Conservation (phyloP, 2,329 filamentous ascomycete genomes). For the Phaeomoniella chlamydospora region DNA sequence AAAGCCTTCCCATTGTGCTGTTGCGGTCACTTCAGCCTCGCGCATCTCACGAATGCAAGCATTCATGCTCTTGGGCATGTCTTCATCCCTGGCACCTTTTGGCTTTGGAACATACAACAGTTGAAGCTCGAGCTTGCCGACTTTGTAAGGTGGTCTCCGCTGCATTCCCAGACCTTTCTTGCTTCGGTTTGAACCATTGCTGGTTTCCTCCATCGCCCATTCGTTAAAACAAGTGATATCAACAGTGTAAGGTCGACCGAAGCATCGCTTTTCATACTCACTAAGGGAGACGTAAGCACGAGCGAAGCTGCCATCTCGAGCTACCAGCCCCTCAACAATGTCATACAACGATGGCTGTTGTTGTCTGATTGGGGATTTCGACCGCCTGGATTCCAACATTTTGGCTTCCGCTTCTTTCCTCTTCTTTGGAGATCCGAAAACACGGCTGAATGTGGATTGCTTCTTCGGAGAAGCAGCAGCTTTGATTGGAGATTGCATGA, state of each 20-base stretch:
- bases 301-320: slow-evolving; percentile 84
- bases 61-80: slow-evolving; percentile 99
- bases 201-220: slow-evolving; percentile 81
- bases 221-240: slow-evolving; percentile 97
- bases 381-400: slow-evolving; percentile 68
- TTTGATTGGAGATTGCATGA: slow-evolving; percentile 17
- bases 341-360: slow-evolving; percentile 13
- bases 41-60: slow-evolving; percentile 86
- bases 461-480: slow-evolving; percentile 48
- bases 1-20: slow-evolving; percentile 58
- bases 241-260: slow-evolving; percentile 72
- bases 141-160: slow-evolving; percentile 78
- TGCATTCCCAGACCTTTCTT: slow-evolving; percentile 69
- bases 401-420: slow-evolving; percentile 84
- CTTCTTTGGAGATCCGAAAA: slow-evolving; percentile 92
- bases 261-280: slow-evolving; percentile 79
- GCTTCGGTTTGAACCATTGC: slow-evolving; percentile 79
- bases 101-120: slow-evolving; percentile 89
- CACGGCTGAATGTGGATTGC: slow-evolving; percentile 75
- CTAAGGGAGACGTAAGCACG: slow-evolving; percentile 87
- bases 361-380: slow-evolving; percentile 15
- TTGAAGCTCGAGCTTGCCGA: slow-evolving; percentile 88
- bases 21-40: slow-evolving; percentile 64
- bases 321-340: slow-evolving; percentile 53
- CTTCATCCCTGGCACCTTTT: slow-evolving; percentile 72